Conservation (phyloP, 1,284 basidiomycete species). For the Heterobasidion occidentale region DNA sequence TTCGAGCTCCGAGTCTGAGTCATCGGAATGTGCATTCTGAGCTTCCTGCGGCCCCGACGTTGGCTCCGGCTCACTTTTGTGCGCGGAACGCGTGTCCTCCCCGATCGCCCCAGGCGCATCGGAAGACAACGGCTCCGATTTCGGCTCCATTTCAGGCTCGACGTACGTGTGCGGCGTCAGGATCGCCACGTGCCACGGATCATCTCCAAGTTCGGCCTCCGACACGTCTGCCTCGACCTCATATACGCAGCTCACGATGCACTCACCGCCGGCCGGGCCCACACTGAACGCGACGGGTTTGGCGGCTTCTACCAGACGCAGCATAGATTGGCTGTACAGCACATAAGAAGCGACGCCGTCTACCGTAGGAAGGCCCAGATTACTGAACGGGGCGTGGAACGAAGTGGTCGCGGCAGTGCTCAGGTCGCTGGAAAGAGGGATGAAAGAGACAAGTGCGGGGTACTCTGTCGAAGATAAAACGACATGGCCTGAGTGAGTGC, state of each 20-base stretch:
- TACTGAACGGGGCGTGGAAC: not conserved
- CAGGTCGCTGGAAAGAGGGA: not conserved
- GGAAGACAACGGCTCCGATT: too few species aligned
- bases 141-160: too few species aligned
- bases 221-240: conserved; percentile 1
- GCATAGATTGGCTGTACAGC: not conserved
- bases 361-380: not conserved
- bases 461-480: conserved; percentile 1
- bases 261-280: conserved; percentile 18
- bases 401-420: not conserved
- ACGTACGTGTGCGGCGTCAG: too few species aligned
- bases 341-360: not conserved
- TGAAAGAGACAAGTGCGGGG: not conserved
- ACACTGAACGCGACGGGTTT: conserved; percentile 10
- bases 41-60: too few species aligned
- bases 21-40: too few species aligned
- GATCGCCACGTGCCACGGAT: not conserved
- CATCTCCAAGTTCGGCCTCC: not conserved
- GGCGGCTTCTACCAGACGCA: not conserved
- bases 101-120: too few species aligned
- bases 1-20: too few species aligned
- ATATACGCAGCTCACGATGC: conserved; percentile 23
- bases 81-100: too few species aligned
- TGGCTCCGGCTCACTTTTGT: too few species aligned
- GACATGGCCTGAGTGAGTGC: conserved; percentile 5